Conservation (phyloP, 768 basidiomycete genomes). For the Artomyces pyxidatus region DNA sequence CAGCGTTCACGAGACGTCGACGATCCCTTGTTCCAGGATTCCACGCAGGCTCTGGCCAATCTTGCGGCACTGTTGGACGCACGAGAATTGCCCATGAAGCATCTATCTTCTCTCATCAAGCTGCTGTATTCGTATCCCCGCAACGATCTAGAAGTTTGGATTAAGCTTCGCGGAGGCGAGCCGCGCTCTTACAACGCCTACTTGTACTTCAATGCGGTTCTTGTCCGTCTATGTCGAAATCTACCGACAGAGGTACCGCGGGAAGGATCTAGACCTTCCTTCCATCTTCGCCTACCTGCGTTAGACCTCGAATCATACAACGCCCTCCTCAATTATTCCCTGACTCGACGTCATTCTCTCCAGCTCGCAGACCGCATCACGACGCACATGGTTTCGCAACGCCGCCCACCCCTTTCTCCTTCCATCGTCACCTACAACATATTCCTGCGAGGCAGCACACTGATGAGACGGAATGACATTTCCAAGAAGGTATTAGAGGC, state of each 20-base stretch:
- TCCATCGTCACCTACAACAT: constrained; percentile 49
- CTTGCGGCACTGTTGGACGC: constrained; percentile 9
- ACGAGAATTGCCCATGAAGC: neutral
- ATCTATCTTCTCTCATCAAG: constrained; percentile 12
- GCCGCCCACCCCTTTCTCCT: constrained; percentile 35
- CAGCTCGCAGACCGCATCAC: constrained; percentile 40
- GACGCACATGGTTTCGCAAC: constrained; percentile 42
- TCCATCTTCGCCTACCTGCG: too few relatives aligned
- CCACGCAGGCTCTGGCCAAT: constrained; percentile 13
- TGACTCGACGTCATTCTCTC: constrained; percentile 50
- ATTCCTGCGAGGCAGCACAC: constrained; percentile 45
- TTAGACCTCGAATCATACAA: constrained; percentile 44
- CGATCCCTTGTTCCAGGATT: constrained; percentile 9
- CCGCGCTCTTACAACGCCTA: constrained; percentile 17
- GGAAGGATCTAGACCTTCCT: too few relatives aligned
- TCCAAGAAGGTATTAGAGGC: constrained; percentile 30
- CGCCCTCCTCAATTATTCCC: constrained; percentile 55
- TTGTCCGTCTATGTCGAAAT: constrained; percentile 17
- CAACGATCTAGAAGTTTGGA: constrained; percentile 18
- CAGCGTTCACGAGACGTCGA: constrained; percentile 3
- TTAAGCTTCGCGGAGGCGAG: constrained; percentile 9
- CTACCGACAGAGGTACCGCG: neutral
- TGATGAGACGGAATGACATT: constrained; percentile 39
- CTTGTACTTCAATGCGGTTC: constrained; percentile 24
- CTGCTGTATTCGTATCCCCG: constrained; percentile 18